These are phyloP conservation scores for Phyllosticta citrichinensis DNA, from an alignment of 2,329 filamentous ascomycete species.

Conservation along the genomic window DNA sequence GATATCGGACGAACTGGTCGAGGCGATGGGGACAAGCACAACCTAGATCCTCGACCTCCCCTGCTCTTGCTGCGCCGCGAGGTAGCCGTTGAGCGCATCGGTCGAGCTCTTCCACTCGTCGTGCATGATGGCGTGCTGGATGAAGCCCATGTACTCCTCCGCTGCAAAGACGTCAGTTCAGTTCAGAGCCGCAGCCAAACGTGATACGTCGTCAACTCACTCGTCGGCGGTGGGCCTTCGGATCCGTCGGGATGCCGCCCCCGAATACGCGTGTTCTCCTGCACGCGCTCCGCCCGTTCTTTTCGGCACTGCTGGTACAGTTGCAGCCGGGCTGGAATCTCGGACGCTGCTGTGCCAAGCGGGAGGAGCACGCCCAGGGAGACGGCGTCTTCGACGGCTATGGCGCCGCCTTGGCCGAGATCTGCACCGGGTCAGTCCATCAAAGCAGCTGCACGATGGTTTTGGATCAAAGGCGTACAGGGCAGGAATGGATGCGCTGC, in stretches of 20 bases:
- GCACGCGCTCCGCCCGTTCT: constrained; percentile 47
- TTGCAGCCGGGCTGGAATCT: constrained; percentile 37
- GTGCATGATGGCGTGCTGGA: background rate
- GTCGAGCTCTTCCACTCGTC: background rate
- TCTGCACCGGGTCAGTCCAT: constrained; percentile 19
- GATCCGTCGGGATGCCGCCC: constrained; percentile 37
- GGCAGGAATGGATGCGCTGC: constrained; percentile 60
- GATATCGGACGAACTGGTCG: too few relatives aligned
- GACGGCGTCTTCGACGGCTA: constrained; percentile 58
- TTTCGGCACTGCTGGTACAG: constrained; percentile 51
- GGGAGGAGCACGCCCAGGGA: constrained; percentile 43
- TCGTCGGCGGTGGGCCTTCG: constrained; percentile 21
- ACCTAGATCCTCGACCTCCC: background rate
- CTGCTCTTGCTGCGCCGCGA: background rate
- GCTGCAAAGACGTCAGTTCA: background rate
- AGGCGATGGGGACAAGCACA: too few relatives aligned
- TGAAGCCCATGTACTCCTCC: background rate
- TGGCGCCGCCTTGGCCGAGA: constrained; percentile 51
- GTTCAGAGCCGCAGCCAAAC: background rate
- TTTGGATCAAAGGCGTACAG: constrained; percentile 26
- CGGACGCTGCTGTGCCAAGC: background rate
- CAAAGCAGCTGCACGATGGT: too few relatives aligned
- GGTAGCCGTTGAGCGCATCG: background rate
- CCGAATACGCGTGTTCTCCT: constrained; percentile 45
- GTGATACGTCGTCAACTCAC: constrained; percentile 6